These are phyloP conservation scores for Aurantiochytrium sp. DNA, from an alignment of 108 stramenopile species.

Conservation along the genomic window DNA sequence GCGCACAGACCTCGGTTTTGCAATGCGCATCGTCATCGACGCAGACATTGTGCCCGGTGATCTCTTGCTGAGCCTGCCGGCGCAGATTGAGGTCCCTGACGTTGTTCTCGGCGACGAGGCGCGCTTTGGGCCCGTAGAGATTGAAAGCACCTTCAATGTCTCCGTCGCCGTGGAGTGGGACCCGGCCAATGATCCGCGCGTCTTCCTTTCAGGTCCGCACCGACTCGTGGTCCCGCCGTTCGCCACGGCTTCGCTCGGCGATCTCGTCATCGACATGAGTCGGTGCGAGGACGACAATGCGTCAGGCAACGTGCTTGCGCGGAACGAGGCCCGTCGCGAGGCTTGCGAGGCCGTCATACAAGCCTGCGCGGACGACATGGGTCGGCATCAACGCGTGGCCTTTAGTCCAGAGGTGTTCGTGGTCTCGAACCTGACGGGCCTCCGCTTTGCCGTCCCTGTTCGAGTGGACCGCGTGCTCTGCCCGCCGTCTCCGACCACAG, in stretches of 20 bases:
- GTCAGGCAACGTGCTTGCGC: background rate
- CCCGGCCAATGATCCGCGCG: background rate
- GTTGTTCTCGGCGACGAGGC: background rate
- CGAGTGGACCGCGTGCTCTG: background rate
- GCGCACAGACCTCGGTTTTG: background rate
- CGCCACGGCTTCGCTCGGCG: background rate
- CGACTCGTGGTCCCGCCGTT: background rate
- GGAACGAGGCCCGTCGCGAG: background rate
- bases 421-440: background rate
- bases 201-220: background rate
- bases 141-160: background rate
- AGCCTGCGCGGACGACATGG: background rate
- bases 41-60: background rate
- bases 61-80: background rate
- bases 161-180: background rate
- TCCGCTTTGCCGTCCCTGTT: background rate
- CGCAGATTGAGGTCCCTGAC: background rate
- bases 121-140: background rate
- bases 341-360: background rate
- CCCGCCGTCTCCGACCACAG: background rate
- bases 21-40: background rate
- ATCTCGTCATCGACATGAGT: background rate
- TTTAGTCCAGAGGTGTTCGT: background rate
- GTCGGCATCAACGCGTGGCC: background rate
- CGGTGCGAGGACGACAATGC: background rate